Percentiles rank a stretch among this genome's conserved stretches.
phyloP scores from a whole-genome alignment of 2,329 filamentous ascomycete genomes.

The Aspergillus niger region DNA sequence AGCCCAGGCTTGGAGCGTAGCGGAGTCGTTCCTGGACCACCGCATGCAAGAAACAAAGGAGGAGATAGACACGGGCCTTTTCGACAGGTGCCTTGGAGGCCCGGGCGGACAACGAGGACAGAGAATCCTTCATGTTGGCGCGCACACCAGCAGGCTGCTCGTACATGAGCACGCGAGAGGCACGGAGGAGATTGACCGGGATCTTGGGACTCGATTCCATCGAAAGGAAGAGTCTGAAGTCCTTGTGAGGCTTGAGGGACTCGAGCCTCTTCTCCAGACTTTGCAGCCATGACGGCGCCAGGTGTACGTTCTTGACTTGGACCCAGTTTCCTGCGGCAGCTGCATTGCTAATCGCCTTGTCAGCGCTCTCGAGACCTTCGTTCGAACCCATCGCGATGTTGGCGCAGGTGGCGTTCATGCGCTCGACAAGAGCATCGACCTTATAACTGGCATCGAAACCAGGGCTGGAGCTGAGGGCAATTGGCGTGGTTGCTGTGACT shows the following conservation, averaged over 20 bases:
- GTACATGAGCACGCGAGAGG: constrained; percentile 93
- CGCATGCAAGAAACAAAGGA: constrained; percentile 92
- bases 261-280: constrained; percentile 96
- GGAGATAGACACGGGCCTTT: constrained; percentile 82
- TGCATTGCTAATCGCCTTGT: constrained; percentile 92
- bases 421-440: constrained; percentile 90
- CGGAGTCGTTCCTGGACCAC: constrained; percentile 92
- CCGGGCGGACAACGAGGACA: constrained; percentile 76
- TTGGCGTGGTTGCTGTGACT: constrained; percentile 79
- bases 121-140: constrained; percentile 98
- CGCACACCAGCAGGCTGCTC: constrained; percentile 96
- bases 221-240: constrained; percentile 93
- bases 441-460: constrained; percentile 99
- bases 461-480: constrained; percentile 89
- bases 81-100: constrained; percentile 84
- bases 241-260: constrained; percentile 85
- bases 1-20: constrained; percentile 90
- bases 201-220: constrained; percentile 99
- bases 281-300: constrained; percentile 94
- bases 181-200: constrained; percentile 89
- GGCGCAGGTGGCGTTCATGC: constrained; percentile 77
- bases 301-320: constrained; percentile 96
- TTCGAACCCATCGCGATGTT: constrained; percentile 99
- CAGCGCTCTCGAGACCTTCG: constrained; percentile 85
- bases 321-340: constrained; percentile 94